A percentile compares a stretch with the other conserved stretches of the same genome.
Conservation (phyloP, 768 basidiomycete species). For the Brasilioporus rufonigricans region DNA sequence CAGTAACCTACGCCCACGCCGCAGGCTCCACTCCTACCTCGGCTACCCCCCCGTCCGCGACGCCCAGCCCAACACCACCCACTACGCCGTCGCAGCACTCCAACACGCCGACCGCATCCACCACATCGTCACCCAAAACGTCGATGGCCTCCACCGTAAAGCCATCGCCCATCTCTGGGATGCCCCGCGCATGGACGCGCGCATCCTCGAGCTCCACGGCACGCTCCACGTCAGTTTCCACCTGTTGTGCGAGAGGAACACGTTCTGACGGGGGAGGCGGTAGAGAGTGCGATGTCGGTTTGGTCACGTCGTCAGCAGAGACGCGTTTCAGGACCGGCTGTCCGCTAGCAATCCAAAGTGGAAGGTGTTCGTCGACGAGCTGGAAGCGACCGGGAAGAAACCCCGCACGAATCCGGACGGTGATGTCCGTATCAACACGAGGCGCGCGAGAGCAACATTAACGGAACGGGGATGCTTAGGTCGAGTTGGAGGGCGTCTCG, state of each 20-base stretch:
- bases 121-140: constrained; percentile 80
- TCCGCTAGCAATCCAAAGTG: constrained; percentile 75
- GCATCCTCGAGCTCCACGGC: constrained; percentile 85
- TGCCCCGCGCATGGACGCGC: constrained; percentile 33
- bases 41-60: constrained; percentile 89
- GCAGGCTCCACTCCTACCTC: constrained; percentile 67
- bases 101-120: constrained; percentile 63
- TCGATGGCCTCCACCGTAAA: constrained; percentile 93
- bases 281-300: constrained; percentile 72
- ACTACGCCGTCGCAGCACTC: constrained; percentile 82
- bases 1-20: not conserved
- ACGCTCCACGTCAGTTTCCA: constrained; percentile 64
- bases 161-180: constrained; percentile 52
- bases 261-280: constrained; percentile 13
- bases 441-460: not conserved
- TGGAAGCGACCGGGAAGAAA: constrained; percentile 54
- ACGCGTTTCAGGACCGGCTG: constrained; percentile 71
- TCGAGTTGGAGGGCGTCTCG: constrained; percentile 74
- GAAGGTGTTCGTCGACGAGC: constrained; percentile 64
- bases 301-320: constrained; percentile 66
- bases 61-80: constrained; percentile 83
- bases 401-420: constrained; percentile 91
- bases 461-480: constrained; percentile 39
- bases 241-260: too few relatives aligned
- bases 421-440: constrained; percentile 54